phyloP scores from a whole-genome alignment of 2,329 filamentous ascomycete genomes.

The Colletotrichum incanum region DNA sequence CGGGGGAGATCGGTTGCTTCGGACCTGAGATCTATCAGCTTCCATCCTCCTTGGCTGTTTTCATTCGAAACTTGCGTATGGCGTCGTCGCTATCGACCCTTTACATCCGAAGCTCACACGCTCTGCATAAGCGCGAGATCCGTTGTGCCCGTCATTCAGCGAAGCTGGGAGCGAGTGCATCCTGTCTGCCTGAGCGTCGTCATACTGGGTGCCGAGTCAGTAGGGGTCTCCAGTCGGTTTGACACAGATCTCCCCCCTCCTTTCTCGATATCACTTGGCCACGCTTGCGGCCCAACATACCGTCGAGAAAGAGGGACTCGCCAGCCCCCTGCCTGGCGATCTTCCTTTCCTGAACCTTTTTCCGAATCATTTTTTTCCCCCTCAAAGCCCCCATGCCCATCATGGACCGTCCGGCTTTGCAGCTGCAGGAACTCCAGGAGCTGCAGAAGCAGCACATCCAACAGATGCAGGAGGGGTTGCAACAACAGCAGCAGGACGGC shows the following conservation, averaged over 20 bases:
- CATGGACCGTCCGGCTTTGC: slow-evolving; percentile 25
- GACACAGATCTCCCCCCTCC: slow-evolving; percentile 21
- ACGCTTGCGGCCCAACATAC: slow-evolving; percentile 16
- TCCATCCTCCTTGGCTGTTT: no score
- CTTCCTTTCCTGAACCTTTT: neutral
- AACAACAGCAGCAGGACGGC: neutral
- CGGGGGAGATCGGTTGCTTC: neutral
- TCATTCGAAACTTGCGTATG: neutral
- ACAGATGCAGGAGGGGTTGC: slow-evolving; percentile 7
- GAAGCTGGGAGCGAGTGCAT: slow-evolving; percentile 23
- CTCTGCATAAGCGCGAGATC: neutral
- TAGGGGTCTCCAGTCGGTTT: slow-evolving; percentile 28
- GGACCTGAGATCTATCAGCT: neutral
- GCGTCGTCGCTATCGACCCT: slow-evolving; percentile 1
- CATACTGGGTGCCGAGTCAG: slow-evolving; percentile 26
- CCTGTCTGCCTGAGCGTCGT: slow-evolving; percentile 23
- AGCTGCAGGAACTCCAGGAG: slow-evolving; percentile 35
- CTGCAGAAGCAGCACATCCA: slow-evolving; percentile 23
- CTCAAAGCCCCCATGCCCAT: neutral
- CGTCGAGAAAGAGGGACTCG: slow-evolving; percentile 1
- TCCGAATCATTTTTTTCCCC: neutral
- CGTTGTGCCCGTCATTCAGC: neutral
- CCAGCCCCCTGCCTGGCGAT: neutral
- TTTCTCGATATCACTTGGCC: slow-evolving; percentile 5
- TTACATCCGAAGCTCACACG: neutral